Evolutionary conservation across 1,284 basidiomycete genomes (phyloP).

Genomic region (Melampsora occidentalis): DNA sequence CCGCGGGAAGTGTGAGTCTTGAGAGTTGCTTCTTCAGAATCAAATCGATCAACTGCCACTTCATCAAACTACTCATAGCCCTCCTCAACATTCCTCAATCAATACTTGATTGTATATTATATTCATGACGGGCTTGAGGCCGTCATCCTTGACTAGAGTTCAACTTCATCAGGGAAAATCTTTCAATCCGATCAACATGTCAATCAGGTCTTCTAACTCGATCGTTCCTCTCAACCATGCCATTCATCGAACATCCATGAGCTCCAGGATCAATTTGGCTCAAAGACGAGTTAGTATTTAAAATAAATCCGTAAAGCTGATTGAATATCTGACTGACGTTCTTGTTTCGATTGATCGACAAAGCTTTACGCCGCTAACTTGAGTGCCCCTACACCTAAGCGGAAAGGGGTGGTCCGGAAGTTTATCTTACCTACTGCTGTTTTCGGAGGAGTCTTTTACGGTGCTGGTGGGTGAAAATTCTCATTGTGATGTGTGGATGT

Average conservation of each 20-base stretch:
- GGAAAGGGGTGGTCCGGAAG: conserved; percentile 49
- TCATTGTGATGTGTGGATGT: not conserved
- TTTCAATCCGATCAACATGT: too few relatives aligned
- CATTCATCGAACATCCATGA: not conserved
- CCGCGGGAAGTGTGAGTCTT: too few relatives aligned
- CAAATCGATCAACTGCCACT: too few relatives aligned
- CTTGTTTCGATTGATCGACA: not conserved
- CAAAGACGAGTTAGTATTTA: too few relatives aligned
- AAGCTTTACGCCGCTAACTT: not conserved
- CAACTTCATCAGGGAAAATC: too few relatives aligned
- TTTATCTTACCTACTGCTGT: conserved; percentile 55
- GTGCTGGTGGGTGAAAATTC: conserved; percentile 61
- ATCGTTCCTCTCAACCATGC: not conserved
- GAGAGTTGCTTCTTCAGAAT: too few relatives aligned
- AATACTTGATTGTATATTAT: too few relatives aligned
- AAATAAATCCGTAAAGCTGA: not conserved
- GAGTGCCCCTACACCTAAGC: not conserved
- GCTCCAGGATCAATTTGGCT: not conserved
- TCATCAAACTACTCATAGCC: too few relatives aligned
- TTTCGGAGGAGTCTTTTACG: conserved; percentile 63
- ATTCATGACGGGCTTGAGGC: too few relatives aligned
- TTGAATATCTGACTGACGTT: not conserved
- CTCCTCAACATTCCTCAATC: too few relatives aligned
- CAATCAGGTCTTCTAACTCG: too few relatives aligned
- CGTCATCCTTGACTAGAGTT: too few relatives aligned